Evolutionary conservation across 1,284 basidiomycete species (phyloP).

Genomic region (Ganoderma lingzhi): DNA sequence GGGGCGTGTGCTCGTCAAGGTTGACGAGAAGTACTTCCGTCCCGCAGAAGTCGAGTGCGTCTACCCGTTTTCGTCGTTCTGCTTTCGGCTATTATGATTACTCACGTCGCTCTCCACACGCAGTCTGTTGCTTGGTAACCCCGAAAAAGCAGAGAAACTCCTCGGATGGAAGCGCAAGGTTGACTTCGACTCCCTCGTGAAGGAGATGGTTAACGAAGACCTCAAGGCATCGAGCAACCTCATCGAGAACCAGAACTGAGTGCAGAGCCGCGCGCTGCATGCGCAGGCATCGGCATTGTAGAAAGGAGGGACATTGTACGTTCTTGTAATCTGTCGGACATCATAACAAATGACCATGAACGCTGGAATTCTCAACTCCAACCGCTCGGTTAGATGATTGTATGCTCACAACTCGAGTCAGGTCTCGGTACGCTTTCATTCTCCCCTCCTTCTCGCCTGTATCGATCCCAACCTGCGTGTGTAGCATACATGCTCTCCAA

Average conservation of each 20-base stretch:
- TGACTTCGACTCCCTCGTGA: constrained; percentile 81
- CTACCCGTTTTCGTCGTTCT: neutral
- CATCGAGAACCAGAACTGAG: constrained; percentile 82
- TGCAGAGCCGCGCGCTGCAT: too few species aligned
- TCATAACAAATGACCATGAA: neutral
- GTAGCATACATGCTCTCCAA: too few species aligned
- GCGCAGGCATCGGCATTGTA: neutral
- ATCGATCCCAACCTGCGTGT: too few species aligned
- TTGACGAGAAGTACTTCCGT: constrained; percentile 86
- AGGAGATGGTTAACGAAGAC: constrained; percentile 89
- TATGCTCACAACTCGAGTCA: too few species aligned
- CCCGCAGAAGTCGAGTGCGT: constrained; percentile 92
- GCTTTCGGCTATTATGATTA: neutral
- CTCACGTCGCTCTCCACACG: constrained; percentile 4
- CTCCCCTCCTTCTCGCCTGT: too few species aligned
- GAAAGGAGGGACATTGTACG: neutral
- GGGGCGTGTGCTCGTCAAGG: constrained; percentile 76
- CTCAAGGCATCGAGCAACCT: constrained; percentile 72
- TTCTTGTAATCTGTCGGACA: constrained; percentile 1
- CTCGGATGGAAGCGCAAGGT: constrained; percentile 90
- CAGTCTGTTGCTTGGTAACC: constrained; percentile 83
- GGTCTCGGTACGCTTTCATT: too few species aligned
- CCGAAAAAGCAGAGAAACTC: constrained; percentile 83
- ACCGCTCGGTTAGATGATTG: too few species aligned
- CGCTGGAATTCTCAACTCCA: too few species aligned